Evolutionary conservation across 352 stramenopile species (phyloP).

Genomic region (Aphanomyces astaci): DNA sequence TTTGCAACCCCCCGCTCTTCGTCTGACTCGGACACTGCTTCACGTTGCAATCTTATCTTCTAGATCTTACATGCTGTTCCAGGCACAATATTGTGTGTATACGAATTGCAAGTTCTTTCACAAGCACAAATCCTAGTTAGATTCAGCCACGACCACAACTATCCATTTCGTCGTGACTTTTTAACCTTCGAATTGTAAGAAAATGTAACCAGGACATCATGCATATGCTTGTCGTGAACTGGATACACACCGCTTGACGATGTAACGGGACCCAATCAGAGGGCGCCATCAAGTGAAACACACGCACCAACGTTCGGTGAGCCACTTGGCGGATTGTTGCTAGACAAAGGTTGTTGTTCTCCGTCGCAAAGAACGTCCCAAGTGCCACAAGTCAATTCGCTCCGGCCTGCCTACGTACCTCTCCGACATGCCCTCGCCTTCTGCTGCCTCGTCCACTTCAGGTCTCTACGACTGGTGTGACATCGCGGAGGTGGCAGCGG

Average conservation of each 20-base stretch:
- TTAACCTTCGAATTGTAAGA: not conserved
- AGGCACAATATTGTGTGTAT: no score
- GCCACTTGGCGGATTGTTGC: not conserved
- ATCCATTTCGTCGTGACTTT: not conserved
- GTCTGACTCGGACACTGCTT: no score
- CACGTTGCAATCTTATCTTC: no score
- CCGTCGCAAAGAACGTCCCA: not conserved
- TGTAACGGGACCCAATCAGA: not conserved
- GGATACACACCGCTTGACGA: not conserved
- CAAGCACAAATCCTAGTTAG: no score
- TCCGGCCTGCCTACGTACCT: not conserved
- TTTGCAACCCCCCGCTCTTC: no score
- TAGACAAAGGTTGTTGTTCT: not conserved
- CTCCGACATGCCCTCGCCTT: not conserved
- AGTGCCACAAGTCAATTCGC: not conserved
- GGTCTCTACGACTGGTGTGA: slow-evolving; percentile 2
- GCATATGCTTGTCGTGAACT: not conserved
- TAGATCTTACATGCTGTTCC: no score
- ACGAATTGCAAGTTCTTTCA: no score
- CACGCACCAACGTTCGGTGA: not conserved
- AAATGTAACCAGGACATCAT: not conserved
- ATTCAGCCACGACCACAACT: not conserved
- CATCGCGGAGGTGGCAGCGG: not conserved
- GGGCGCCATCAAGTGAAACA: not conserved
- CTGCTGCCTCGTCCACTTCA: not conserved